Conservation (phyloP, 306 rosid genomes). For the Astragalus glycyphyllos region DNA sequence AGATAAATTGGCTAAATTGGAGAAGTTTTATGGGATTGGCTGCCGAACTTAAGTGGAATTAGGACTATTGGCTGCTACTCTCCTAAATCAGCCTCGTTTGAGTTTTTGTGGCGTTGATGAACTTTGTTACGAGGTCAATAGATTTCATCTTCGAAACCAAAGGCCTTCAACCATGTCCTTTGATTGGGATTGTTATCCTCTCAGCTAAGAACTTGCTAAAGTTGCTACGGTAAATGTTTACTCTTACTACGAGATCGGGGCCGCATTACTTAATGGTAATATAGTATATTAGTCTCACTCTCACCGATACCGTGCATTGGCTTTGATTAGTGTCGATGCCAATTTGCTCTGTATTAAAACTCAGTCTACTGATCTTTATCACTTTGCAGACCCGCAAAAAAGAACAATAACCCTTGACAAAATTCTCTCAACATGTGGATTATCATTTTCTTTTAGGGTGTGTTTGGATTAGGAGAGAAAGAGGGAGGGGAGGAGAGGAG, state of each 20-base stretch:
- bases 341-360: too few species aligned
- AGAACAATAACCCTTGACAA: too few species aligned
- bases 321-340: too few species aligned
- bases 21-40: conserved; percentile 5
- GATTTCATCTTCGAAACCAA: not conserved
- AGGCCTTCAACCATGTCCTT: not conserved
- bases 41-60: conserved; percentile 8
- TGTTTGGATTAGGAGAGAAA: too few species aligned
- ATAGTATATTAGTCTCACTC: too few species aligned
- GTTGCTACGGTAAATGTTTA: conserved; percentile 2
- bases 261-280: too few species aligned
- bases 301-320: too few species aligned
- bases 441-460: too few species aligned
- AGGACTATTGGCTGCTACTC: not conserved
- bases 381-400: too few species aligned
- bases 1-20: conserved; percentile 11
- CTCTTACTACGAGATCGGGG: not conserved
- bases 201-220: not conserved
- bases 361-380: too few species aligned
- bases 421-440: too few species aligned
- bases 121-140: not conserved
- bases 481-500: too few species aligned
- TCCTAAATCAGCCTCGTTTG: not conserved
- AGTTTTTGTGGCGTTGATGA: conserved; percentile 14
- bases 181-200: fast-evolving